Evolutionary conservation across 768 basidiomycete species (phyloP).

Genomic region (Xerocomellus intermedius): DNA sequence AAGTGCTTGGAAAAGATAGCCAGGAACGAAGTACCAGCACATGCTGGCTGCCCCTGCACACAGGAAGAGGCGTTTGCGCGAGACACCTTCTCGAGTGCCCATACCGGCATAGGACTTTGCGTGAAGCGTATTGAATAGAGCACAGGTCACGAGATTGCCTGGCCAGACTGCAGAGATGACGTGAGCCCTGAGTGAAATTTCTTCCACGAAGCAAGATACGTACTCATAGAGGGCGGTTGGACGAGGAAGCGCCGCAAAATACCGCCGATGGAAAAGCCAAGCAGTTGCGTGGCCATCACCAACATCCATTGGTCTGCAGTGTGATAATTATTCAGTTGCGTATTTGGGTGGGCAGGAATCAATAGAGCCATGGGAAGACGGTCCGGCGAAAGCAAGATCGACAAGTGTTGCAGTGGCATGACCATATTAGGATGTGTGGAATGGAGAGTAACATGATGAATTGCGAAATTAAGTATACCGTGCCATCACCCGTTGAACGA

Average conservation of each 20-base stretch:
- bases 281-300: slow-evolving; percentile 69
- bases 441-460: neutral
- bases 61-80: slow-evolving; percentile 52
- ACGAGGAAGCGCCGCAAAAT: slow-evolving; percentile 61
- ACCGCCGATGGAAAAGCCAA: slow-evolving; percentile 63
- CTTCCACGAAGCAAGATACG: slow-evolving; percentile 6
- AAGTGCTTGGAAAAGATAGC: slow-evolving; percentile 68
- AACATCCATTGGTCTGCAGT: slow-evolving; percentile 55
- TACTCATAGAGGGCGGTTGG: slow-evolving; percentile 65
- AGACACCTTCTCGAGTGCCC: slow-evolving; percentile 44
- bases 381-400: neutral
- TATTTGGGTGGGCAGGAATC: slow-evolving; percentile 20
- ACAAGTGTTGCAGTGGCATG: neutral
- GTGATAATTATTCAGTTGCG: neutral
- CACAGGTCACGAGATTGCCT: slow-evolving; percentile 64
- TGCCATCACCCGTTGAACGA: neutral
- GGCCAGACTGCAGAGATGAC: slow-evolving; percentile 66
- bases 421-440: neutral
- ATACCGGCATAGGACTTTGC: slow-evolving; percentile 47
- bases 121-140: slow-evolving; percentile 74
- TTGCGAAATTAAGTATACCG: neutral
- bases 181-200: neutral
- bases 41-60: slow-evolving; percentile 36
- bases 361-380: neutral
- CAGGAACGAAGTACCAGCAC: slow-evolving; percentile 62